A percentile compares a stretch with the other conserved stretches of the same genome.
These are phyloP conservation scores for Annulohypoxylon stygium DNA, from an alignment of 495 filamentous ascomycete species.

Conservation along the genomic window DNA sequence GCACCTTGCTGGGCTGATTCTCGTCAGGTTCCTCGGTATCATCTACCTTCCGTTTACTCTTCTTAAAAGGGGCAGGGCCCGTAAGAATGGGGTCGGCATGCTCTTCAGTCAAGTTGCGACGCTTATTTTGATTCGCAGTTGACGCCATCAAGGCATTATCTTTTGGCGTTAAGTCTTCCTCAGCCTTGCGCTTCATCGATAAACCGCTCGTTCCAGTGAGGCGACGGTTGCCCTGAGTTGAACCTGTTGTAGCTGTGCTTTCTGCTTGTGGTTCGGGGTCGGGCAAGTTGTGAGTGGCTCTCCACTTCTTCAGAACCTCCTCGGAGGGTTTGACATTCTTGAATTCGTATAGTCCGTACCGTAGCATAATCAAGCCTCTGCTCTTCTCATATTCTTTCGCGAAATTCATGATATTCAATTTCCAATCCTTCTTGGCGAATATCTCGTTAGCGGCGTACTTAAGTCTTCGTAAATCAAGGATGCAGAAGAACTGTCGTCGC, in stretches of 20 bases:
- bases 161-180: slow-evolving; percentile 56
- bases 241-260: slow-evolving; percentile 18
- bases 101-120: slow-evolving; percentile 54
- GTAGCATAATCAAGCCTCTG: slow-evolving; percentile 65
- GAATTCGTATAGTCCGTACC: slow-evolving; percentile 66
- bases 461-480: slow-evolving; percentile 64
- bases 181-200: slow-evolving; percentile 61
- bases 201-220: slow-evolving; percentile 10
- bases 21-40: slow-evolving; percentile 59
- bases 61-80: slow-evolving; percentile 51
- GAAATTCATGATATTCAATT: slow-evolving; percentile 65
- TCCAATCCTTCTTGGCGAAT: slow-evolving; percentile 66
- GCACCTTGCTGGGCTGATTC: slow-evolving; percentile 71
- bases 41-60: slow-evolving; percentile 61
- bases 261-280: slow-evolving; percentile 55
- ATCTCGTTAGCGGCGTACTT: slow-evolving; percentile 67
- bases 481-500: slow-evolving; percentile 65
- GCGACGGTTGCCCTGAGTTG: slow-evolving; percentile 25
- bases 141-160: slow-evolving; percentile 52
- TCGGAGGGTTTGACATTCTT: slow-evolving; percentile 64
- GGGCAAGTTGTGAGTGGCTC: slow-evolving; percentile 58
- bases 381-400: slow-evolving; percentile 68
- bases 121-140: slow-evolving; percentile 59
- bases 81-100: slow-evolving; percentile 42
- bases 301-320: slow-evolving; percentile 64